phyloP scores from a whole-genome alignment of 2,329 filamentous ascomycete species.

The Elsinoe necatrix region DNA sequence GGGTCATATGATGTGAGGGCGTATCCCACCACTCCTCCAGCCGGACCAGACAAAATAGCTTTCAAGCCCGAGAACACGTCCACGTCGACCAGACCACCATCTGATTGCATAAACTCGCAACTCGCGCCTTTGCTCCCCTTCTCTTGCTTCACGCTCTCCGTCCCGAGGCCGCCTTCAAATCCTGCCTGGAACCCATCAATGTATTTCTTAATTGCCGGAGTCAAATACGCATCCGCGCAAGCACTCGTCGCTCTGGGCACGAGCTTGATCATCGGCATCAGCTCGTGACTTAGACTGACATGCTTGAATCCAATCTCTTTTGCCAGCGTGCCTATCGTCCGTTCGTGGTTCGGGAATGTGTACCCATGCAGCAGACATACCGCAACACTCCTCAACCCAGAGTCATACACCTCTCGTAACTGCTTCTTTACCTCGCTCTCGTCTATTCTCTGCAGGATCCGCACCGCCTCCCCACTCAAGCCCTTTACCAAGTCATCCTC shows the following conservation, averaged over 20 bases:
- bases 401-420: conserved; percentile 58
- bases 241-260: conserved; percentile 68
- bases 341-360: conserved; percentile 81
- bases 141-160: conserved; percentile 61
- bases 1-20: conserved; percentile 84
- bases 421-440: conserved; percentile 50
- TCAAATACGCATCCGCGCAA: conserved; percentile 72
- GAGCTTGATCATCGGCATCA: conserved; percentile 85
- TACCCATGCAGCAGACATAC: conserved; percentile 91
- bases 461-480: conserved; percentile 64
- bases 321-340: conserved; percentile 65
- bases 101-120: conserved; percentile 93
- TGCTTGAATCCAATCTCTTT: conserved; percentile 74
- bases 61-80: conserved; percentile 75
- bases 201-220: conserved; percentile 70
- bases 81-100: conserved; percentile 63
- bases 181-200: conserved; percentile 68
- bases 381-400: conserved; percentile 70
- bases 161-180: conserved; percentile 72
- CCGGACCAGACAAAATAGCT: conserved; percentile 80
- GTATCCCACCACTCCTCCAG: conserved; percentile 89
- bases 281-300: conserved; percentile 68
- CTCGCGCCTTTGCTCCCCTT: conserved; percentile 60
- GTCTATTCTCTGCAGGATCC: conserved; percentile 57
- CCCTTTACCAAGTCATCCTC: conserved; percentile 57